Percentiles rank a stretch among this genome's conserved stretches.
Evolutionary conservation across 208 protist genomes (phyloP).

Genomic region (Tritrichomonas foetus): DNA sequence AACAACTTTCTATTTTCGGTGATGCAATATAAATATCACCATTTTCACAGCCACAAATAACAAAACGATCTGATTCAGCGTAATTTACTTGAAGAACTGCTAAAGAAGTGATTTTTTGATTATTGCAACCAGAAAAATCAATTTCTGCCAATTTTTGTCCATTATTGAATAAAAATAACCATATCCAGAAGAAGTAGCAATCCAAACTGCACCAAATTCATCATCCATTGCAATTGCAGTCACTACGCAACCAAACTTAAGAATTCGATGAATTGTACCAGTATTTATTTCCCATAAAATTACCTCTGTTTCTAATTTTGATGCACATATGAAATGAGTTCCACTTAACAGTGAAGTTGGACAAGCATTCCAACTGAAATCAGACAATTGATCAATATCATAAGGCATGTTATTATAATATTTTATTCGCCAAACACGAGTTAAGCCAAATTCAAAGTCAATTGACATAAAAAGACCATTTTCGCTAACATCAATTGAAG

Average conservation of each 20-base stretch:
- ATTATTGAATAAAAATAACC: neutral
- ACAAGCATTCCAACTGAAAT: neutral
- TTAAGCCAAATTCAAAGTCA: neutral
- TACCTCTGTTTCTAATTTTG: neutral
- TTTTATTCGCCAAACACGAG: neutral
- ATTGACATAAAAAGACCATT: neutral
- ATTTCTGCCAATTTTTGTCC: neutral
- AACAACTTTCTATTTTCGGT: neutral
- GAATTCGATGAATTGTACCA: neutral
- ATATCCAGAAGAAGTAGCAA: neutral
- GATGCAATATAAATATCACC: neutral
- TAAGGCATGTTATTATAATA: neutral
- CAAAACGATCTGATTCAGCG: neutral
- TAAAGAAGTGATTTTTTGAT: neutral
- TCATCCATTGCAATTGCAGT: neutral
- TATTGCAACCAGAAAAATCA: neutral
- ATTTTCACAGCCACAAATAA: neutral
- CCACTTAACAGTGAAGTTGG: neutral
- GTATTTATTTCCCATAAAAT: neutral
- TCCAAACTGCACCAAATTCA: neutral
- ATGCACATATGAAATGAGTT: neutral
- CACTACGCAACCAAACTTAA: neutral
- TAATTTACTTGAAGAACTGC: neutral
- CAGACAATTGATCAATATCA: neutral
- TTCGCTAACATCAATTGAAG: neutral